A percentile compares a stretch with the other conserved stretches of the same genome.
Evolutionary conservation across 106 monocot species (phyloP).

Genomic region (Dendrobium catenatum): DNA sequence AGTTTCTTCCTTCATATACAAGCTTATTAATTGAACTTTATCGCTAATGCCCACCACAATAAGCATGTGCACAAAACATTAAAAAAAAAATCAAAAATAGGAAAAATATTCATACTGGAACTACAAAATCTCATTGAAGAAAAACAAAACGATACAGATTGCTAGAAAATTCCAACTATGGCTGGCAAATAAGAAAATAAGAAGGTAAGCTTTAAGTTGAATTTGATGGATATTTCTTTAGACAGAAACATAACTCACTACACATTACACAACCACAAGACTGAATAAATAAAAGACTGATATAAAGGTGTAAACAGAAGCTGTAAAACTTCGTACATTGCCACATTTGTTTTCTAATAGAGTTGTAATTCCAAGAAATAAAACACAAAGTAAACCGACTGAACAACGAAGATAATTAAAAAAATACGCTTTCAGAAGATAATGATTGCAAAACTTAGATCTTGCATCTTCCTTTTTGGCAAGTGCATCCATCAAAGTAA

Average conservation of each 20-base stretch:
- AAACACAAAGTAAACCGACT: too few relatives aligned
- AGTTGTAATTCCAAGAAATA: too few relatives aligned
- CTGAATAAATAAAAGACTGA: background rate
- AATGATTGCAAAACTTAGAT: too few relatives aligned
- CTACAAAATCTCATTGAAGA: background rate
- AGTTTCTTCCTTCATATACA: background rate
- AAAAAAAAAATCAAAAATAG: background rate
- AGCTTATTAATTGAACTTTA: background rate
- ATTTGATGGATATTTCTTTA: background rate
- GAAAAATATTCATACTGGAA: background rate
- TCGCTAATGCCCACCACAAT: background rate
- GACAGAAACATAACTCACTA: background rate
- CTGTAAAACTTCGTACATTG: too few relatives aligned
- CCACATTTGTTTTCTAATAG: too few relatives aligned
- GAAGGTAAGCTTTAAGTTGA: background rate
- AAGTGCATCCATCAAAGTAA: too few relatives aligned
- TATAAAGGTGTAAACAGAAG: background rate
- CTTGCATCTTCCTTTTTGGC: too few relatives aligned
- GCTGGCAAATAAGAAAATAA: background rate
- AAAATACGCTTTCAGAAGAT: too few relatives aligned
- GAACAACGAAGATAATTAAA: too few relatives aligned
- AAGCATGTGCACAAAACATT: background rate
- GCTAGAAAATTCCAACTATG: background rate
- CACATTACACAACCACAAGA: background rate
- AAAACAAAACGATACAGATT: background rate